Evolutionary conservation across 768 basidiomycete genomes (phyloP).

Genomic region (Tubosaeta sp.): DNA sequence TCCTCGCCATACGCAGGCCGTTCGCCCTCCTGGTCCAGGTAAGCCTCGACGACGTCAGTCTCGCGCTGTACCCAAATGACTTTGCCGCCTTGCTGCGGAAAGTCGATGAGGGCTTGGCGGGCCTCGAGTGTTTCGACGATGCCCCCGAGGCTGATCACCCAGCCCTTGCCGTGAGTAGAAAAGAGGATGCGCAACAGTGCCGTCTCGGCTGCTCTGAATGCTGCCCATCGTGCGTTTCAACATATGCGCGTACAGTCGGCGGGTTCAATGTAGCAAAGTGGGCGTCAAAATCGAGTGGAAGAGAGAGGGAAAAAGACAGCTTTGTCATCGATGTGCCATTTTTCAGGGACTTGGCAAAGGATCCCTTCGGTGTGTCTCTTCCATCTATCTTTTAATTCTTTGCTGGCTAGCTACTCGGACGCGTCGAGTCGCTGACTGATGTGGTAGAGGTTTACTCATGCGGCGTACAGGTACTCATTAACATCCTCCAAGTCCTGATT

Average conservation of each 20-base stretch:
- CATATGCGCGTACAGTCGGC: conserved; percentile 67
- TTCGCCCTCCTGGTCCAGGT: conserved; percentile 66
- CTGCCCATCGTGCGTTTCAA: conserved; percentile 79
- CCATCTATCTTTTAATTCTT: too few relatives aligned
- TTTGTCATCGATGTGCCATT: too few relatives aligned
- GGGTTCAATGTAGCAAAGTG: conserved; percentile 65
- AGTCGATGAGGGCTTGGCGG: conserved; percentile 65
- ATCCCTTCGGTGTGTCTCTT: too few relatives aligned
- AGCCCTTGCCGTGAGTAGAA: conserved; percentile 44
- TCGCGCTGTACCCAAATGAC: conserved; percentile 85
- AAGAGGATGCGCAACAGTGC: conserved; percentile 67
- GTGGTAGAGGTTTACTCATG: too few relatives aligned
- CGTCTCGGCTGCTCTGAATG: conserved; percentile 81
- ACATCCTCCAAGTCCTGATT: too few relatives aligned
- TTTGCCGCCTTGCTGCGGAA: conserved; percentile 53
- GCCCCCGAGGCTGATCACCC: conserved; percentile 89
- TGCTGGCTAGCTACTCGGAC: too few relatives aligned
- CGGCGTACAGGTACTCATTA: too few relatives aligned
- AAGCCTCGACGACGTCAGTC: conserved; percentile 74
- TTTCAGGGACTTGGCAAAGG: too few relatives aligned
- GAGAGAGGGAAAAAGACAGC: conserved; percentile 43
- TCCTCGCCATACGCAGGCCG: conserved; percentile 90
- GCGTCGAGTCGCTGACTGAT: too few relatives aligned
- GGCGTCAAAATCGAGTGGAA: conserved; percentile 81
- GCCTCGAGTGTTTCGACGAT: conserved; percentile 84